Evolutionary conservation across 2,329 filamentous ascomycete species (phyloP), one percentile per base, ranked within the genome.

Genomic region (Colletotrichum sp.): DNA sequence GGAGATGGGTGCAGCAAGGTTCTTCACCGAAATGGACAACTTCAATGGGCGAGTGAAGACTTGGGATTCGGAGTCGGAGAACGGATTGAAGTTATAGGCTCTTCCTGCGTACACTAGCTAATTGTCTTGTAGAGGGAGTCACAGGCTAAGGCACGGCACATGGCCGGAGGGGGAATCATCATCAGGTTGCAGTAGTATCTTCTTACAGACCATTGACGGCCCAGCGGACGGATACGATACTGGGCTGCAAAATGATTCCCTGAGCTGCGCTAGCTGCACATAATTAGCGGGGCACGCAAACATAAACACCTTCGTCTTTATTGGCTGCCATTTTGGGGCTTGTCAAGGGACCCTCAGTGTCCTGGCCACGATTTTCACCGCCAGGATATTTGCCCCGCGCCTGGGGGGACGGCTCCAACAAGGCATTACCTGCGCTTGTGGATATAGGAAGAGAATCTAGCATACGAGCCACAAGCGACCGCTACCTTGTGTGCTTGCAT

Each of bases 301-400:
- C 62, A 67, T 61, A 75, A 75, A 71, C 75, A 67, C 59, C 25
- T 59, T 55, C 9, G 44, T 52, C 59, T 6, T 25, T n/a, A 76
- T 76, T 76, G 74, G 71, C 52, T 65, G 64, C 29, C 25, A 34
- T 27, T 36, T 7, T 27, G 44, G 39, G 11, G 30, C 39, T 30
- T 52, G 61, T 66, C 32, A 9, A 70, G 44, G 52, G 64, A 36
- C 15, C 39, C 55, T 69, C 27, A 15, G 49, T 34, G 57, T n/a
- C 71, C 39, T 52, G n/a, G 44, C 44, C 44, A 22, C n/a, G 44
- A 52, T 57, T 75, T 66, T 75, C 75, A 77, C 66, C 66, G 66
- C 61, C 55, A 71, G 34, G 12, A 36, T 44, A 52, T 57, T 57
- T 73, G 63, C 44, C 73, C 64, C 55, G 44, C 36, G 70, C 36